Evolutionary conservation across 306 rosid species (phyloP).

Genomic region (Cyamopsis tetragonoloba): DNA sequence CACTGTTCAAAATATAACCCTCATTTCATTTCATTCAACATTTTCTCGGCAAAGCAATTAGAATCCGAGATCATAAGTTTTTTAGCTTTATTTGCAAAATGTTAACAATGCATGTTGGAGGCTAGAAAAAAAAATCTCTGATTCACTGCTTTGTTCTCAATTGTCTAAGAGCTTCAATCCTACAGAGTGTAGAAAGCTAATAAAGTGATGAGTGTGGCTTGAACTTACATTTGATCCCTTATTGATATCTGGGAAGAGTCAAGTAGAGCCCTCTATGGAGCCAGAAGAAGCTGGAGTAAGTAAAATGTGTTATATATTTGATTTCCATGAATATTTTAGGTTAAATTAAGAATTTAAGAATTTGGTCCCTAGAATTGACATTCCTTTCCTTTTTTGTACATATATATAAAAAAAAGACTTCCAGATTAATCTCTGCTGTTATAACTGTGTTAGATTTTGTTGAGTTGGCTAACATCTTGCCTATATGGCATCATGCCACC

Average conservation of each 20-base stretch:
- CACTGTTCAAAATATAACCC: not conserved
- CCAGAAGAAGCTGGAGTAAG: constrained; percentile 79
- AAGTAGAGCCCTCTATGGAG: constrained; percentile 53
- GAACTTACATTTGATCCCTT: constrained; percentile 27
- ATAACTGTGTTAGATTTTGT: too few species aligned
- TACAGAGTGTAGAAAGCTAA: constrained; percentile 2
- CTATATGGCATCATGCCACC: too few species aligned
- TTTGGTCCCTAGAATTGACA: too few species aligned
- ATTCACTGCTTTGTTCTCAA: not conserved
- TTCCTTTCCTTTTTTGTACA: too few species aligned
- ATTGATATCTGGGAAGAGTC: constrained; percentile 28
- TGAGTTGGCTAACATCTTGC: too few species aligned
- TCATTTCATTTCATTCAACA: not conserved
- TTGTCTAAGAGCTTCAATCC: constrained; percentile 26
- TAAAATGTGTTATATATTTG: not conserved
- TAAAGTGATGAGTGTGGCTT: constrained; percentile 35
- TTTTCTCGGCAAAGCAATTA: not conserved
- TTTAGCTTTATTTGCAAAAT: not conserved
- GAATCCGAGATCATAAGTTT: not conserved
- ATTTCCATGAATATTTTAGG: too few species aligned
- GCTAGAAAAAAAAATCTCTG: constrained; percentile 8
- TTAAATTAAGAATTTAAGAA: too few species aligned
- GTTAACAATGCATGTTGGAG: constrained; percentile 16
- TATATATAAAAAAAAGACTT: too few species aligned
- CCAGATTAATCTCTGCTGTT: too few species aligned